Evolutionary conservation across 495 filamentous ascomycete species (phyloP).

Genomic region (Tuber brumale): DNA sequence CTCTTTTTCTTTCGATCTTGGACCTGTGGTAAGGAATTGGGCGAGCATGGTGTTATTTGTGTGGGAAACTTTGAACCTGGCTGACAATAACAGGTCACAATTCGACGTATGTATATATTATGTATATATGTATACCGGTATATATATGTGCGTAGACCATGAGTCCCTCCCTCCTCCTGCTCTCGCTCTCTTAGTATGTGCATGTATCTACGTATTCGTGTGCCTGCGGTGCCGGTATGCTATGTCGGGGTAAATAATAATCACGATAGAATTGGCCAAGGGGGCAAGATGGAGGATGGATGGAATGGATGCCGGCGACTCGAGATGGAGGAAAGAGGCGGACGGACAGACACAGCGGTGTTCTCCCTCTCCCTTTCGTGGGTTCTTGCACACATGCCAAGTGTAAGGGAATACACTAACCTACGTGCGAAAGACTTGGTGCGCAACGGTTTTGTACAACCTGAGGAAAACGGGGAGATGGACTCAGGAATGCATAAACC

Average conservation of each 20-base stretch:
- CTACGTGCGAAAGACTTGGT: neutral
- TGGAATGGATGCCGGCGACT: neutral
- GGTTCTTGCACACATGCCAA: neutral
- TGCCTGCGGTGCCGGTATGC: neutral
- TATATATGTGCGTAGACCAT: too few relatives aligned
- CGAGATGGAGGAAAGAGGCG: neutral
- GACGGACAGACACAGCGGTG: neutral
- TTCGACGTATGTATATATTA: neutral
- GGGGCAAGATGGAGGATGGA: neutral
- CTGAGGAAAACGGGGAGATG: slow-evolving; percentile 8
- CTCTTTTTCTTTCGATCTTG: neutral
- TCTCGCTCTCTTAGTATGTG: neutral
- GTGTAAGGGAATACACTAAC: neutral
- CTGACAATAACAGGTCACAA: neutral
- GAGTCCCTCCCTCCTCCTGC: neutral
- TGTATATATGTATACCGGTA: neutral
- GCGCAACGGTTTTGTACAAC: slow-evolving; percentile 34
- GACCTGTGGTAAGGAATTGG: neutral
- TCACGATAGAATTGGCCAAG: neutral
- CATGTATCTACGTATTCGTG: neutral
- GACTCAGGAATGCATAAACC: neutral
- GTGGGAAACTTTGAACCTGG: neutral
- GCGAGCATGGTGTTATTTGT: neutral
- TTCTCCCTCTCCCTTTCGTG: neutral
- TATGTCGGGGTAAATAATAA: slow-evolving; percentile 1